Conservation (phyloP, 495 filamentous ascomycete genomes). For the Xanthoparmelia taractica region DNA sequence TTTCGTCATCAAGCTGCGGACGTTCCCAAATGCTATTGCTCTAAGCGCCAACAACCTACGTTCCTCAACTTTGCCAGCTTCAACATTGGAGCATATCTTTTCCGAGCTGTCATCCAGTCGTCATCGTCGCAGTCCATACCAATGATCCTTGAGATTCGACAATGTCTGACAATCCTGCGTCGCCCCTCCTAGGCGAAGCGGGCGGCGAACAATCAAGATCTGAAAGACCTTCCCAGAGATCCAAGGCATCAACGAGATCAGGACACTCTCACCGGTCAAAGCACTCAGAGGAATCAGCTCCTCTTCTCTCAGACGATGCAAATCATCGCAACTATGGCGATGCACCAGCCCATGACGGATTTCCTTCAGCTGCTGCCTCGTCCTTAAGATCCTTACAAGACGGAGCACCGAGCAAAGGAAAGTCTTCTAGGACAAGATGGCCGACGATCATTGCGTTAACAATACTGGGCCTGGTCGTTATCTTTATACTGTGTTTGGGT, state of each 20-base stretch:
- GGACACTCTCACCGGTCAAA: slow-evolving; percentile 13
- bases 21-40: background rate
- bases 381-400: slow-evolving; percentile 28
- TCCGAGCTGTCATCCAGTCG: background rate
- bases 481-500: slow-evolving; percentile 51
- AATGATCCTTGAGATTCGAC: background rate
- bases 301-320: slow-evolving; percentile 20
- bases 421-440: slow-evolving; percentile 43
- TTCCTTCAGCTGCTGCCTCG: slow-evolving; percentile 23
- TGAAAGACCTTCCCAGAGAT: slow-evolving; percentile 16
- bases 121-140: background rate
- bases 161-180: slow-evolving; percentile 23
- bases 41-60: slow-evolving; percentile 9
- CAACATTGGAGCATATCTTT: background rate
- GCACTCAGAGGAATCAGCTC: slow-evolving; percentile 20
- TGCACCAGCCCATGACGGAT: slow-evolving; percentile 35
- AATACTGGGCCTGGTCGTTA: slow-evolving; percentile 40
- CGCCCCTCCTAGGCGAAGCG: slow-evolving; percentile 19
- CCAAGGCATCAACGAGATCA: slow-evolving; percentile 18
- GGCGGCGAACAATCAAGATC: slow-evolving; percentile 13
- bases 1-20: slow-evolving; percentile 4
- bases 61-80: background rate
- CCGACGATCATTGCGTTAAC: slow-evolving; percentile 49
- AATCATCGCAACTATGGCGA: slow-evolving; percentile 45
- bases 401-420: slow-evolving; percentile 25